phyloP scores from a whole-genome alignment of 169 alveolate genomes.

The Amoebophrya sp. region DNA sequence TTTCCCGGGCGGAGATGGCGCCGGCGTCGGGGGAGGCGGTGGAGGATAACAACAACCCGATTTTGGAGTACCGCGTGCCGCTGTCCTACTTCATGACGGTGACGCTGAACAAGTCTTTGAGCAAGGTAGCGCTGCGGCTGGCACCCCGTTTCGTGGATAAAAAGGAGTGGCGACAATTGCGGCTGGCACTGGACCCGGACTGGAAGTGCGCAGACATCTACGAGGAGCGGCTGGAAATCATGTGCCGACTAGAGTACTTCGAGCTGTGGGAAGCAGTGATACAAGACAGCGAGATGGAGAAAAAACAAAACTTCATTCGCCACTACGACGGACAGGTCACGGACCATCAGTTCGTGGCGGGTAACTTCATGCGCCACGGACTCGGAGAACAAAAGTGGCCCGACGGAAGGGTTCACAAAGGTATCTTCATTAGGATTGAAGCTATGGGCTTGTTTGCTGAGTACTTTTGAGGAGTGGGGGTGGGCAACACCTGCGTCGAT shows the following conservation, averaged over 20 bases:
- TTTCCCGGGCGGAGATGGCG: not conserved
- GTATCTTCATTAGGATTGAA: no score
- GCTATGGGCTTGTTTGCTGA: no score
- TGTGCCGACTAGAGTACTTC: not conserved
- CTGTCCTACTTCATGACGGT: not conserved
- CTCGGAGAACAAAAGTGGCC: slow-evolving; percentile 5
- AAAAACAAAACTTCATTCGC: not conserved
- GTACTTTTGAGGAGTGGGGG: no score
- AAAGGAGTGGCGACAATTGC: not conserved
- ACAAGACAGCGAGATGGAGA: not conserved
- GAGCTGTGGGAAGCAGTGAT: not conserved
- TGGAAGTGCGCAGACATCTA: not conserved
- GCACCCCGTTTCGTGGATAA: not conserved
- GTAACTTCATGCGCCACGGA: slow-evolving; percentile 4
- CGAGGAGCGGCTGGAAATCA: not conserved
- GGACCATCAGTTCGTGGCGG: not conserved
- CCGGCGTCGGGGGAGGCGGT: not conserved
- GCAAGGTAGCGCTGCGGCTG: not conserved
- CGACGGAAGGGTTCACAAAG: not conserved
- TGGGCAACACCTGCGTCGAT: no score
- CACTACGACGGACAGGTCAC: not conserved
- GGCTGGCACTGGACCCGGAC: slow-evolving; percentile 4
- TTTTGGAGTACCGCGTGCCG: not conserved
- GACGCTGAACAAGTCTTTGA: not conserved
- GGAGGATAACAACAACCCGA: not conserved